Conservation (phyloP, 495 filamentous ascomycete genomes). For the Talaromyces liani region DNA sequence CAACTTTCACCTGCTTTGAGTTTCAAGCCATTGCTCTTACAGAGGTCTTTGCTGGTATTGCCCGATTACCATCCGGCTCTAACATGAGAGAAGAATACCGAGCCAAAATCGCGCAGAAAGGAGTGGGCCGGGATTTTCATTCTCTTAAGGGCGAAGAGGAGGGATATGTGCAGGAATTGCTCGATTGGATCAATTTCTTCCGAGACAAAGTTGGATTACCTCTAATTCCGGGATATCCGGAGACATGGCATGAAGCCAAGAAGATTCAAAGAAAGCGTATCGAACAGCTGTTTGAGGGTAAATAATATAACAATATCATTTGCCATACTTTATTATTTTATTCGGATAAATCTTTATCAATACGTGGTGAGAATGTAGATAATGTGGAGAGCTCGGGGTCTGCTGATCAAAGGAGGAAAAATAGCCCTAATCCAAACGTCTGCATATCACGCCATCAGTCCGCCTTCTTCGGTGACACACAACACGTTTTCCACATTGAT, state of each 20-base stretch:
- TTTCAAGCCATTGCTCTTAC: conserved; percentile 56
- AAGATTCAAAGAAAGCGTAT: conserved; percentile 21
- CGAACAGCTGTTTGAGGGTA: background rate
- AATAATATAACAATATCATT: background rate
- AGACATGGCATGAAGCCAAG: conserved; percentile 33
- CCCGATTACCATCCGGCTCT: conserved; percentile 35
- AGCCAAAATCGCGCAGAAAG: conserved; percentile 33
- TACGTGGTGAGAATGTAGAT: background rate
- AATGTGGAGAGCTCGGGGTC: background rate
- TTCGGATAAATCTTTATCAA: background rate
- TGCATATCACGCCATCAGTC: conserved; percentile 3
- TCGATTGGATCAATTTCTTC: conserved; percentile 45
- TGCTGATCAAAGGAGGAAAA: background rate
- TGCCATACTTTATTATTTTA: background rate
- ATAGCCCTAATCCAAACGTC: background rate
- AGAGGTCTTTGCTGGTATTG: conserved; percentile 46
- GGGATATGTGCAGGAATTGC: conserved; percentile 45
- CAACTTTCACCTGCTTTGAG: conserved; percentile 59
- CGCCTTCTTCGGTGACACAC: background rate
- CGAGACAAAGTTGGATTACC: conserved; percentile 19
- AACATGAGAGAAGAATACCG: conserved; percentile 48
- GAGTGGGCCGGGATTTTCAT: conserved; percentile 46
- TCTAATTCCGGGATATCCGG: conserved; percentile 36
- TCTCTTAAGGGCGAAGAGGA: conserved; percentile 45
- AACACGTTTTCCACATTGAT: background rate